phyloP scores from a whole-genome alignment of 1,284 basidiomycete species.

The Marasmius sp. region DNA sequence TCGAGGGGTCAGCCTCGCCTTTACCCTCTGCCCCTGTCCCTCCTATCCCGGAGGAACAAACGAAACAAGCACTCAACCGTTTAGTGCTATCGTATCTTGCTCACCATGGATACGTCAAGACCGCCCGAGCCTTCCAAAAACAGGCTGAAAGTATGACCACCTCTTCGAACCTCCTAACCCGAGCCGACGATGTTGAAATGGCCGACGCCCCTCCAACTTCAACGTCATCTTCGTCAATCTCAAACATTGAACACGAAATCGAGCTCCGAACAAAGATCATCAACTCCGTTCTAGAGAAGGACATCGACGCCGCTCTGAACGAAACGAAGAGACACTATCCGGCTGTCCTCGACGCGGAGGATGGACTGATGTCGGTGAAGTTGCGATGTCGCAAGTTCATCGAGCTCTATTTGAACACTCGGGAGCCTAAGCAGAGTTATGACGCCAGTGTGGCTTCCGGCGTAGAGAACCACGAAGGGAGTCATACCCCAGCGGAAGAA shows the following conservation, averaged over 20 bases:
- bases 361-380: constrained; percentile 71
- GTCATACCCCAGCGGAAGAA: constrained; percentile 37
- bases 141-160: constrained; percentile 29
- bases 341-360: constrained; percentile 61
- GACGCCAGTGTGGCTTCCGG: constrained; percentile 32
- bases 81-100: constrained; percentile 79
- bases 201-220: constrained; percentile 24
- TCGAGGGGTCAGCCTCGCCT: constrained; percentile 14
- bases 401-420: constrained; percentile 70
- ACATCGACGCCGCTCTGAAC: constrained; percentile 69
- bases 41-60: constrained; percentile 34
- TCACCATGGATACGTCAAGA: constrained; percentile 76
- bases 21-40: not conserved
- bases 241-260: constrained; percentile 44
- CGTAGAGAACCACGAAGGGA: constrained; percentile 25
- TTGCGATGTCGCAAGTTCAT: constrained; percentile 81
- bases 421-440: constrained; percentile 63
- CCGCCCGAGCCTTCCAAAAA: constrained; percentile 64
- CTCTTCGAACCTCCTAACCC: not conserved
- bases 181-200: constrained; percentile 46
- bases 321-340: constrained; percentile 58
- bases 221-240: not conserved
- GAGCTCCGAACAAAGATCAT: constrained; percentile 70
- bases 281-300: constrained; percentile 63
- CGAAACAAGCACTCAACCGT: constrained; percentile 52